Conservation (phyloP, 306 rosid genomes). For the Glycine tomentella region DNA sequence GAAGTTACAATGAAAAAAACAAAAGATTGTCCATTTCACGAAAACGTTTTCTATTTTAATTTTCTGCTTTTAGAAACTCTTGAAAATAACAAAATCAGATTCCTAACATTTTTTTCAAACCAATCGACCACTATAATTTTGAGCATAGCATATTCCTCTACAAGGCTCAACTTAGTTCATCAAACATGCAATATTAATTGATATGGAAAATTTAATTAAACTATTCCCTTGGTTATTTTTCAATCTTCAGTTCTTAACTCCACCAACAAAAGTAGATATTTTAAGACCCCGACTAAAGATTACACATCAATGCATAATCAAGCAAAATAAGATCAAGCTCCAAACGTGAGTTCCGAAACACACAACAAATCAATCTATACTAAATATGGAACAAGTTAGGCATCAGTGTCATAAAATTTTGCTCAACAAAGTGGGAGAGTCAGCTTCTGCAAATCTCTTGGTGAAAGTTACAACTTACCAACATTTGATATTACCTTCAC, state of each 20-base stretch:
- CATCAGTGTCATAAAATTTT: conserved; percentile 43
- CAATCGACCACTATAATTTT: neutral
- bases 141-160: neutral
- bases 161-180: neutral
- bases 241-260: neutral
- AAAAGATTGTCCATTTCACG: neutral
- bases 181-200: neutral
- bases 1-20: too few species aligned
- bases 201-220: neutral
- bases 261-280: conserved; percentile 3
- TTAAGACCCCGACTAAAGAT: neutral
- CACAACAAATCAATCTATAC: conserved; percentile 50
- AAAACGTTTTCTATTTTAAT: neutral
- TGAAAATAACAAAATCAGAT: too few species aligned
- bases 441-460: conserved; percentile 36
- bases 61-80: too few species aligned
- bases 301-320: conserved; percentile 22
- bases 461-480: conserved; percentile 15
- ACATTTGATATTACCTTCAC: conserved; percentile 51
- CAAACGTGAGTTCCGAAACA: conserved; percentile 35
- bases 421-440: conserved; percentile 38
- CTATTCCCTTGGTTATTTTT: conserved; percentile 18
- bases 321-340: neutral
- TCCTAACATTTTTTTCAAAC: too few species aligned
- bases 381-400: conserved; percentile 37